These are phyloP conservation scores for Hygrophorus russula DNA, from an alignment of 768 basidiomycete genomes.

Conservation along the genomic window DNA sequence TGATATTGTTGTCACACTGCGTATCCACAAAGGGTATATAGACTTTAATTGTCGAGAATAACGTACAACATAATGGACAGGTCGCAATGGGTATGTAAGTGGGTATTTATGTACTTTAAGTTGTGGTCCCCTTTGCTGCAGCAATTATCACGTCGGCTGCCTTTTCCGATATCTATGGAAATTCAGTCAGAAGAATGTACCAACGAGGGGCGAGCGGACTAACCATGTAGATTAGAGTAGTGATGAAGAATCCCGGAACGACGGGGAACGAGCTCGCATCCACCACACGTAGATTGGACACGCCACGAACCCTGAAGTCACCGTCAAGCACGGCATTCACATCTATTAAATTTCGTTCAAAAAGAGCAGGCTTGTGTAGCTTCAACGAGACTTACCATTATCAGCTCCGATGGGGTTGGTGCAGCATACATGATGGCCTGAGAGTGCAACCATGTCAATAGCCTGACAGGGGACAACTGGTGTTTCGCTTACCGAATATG, in stretches of 20 bases:
- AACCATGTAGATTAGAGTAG: constrained; percentile 21
- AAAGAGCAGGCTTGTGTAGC: neutral
- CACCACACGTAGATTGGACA: constrained; percentile 18
- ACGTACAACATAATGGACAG: too few relatives aligned
- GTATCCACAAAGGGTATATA: too few relatives aligned
- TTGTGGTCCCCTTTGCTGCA: constrained; percentile 6
- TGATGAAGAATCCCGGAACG: constrained; percentile 21
- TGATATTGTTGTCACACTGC: neutral
- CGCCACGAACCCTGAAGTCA: constrained; percentile 19
- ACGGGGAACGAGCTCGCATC: constrained; percentile 20
- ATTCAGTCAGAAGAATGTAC: neutral
- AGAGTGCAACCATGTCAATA: neutral
- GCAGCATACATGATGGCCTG: constrained; percentile 22
- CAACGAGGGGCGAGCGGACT: constrained; percentile 1
- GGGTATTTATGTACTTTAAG: neutral
- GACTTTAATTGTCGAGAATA: too few relatives aligned
- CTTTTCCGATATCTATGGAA: constrained; percentile 18
- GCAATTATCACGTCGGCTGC: constrained; percentile 18
- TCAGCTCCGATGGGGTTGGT: constrained; percentile 19
- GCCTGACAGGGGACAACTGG: too few relatives aligned
- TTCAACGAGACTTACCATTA: constrained; percentile 10
- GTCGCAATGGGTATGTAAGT: too few relatives aligned
- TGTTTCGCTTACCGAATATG: constrained; percentile 13
- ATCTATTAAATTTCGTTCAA: constrained; percentile 9
- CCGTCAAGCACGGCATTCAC: constrained; percentile 19